Base-by-base conservation (phyloP, 2,329 filamentous ascomycete genomes). In the Elsinoe perseae region DNA sequence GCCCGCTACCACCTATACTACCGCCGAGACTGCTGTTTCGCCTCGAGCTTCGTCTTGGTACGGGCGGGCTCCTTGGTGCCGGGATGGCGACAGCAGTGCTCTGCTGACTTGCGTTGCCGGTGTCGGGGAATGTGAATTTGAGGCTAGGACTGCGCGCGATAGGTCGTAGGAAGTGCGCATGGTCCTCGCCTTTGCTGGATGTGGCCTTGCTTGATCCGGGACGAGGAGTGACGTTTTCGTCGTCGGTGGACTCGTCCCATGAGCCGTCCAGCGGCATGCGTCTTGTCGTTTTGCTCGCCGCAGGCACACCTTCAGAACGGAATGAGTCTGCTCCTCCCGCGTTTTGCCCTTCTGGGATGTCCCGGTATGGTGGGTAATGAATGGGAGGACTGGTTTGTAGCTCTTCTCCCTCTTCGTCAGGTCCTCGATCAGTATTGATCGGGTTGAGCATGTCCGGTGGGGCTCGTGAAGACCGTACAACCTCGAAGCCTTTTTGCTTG, bases 401-500 rank as follows among this genome's bases (percentile, higher is more conserved):
- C 57, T 70, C 68, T 42, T 69, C 54, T n/a, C 59, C 59, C 27
- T 63, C 64, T 14, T 64, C 64, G 27, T 69, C 80, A 53, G 87
- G 86, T 57, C 85, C 77, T 57, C 85, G 84, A 5, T 87, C 85
- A 16, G 28, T 44, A 20, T 52, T 52, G 48, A 52, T 52, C 5
- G 48, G 48, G 16, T 52, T 36, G 10, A 56, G 38, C 40, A 48
- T 34, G 9, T 43, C 18, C 10, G 52, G 52, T 8, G 90, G 90
- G 75, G 93, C 90, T 56, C 91, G 82, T 6, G 89, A 82, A 68
- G 91, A 96, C 65, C 93, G 78, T 14, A 98, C 92, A 4, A 98
- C 93, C 69, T 97, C 93, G 63, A 98, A 98, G 0, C 93, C 93
- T 71, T 97, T 97, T 62, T 86, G 85, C 71, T 95, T 95, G 62